phyloP scores from a whole-genome alignment of 2,329 filamentous ascomycete genomes.

The Phyllachora maydis region DNA sequence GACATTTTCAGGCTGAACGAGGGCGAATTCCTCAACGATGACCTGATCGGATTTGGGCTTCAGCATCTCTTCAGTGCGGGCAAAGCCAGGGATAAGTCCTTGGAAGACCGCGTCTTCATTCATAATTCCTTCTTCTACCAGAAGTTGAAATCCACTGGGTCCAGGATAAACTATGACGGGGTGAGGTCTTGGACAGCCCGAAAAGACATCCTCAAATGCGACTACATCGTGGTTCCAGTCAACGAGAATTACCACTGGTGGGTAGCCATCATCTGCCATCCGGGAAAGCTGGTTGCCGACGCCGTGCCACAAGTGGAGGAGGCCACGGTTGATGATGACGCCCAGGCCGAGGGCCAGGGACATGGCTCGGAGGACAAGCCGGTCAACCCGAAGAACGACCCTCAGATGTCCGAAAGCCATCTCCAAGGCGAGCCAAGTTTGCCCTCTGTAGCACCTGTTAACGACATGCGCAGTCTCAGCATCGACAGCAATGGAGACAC shows the following conservation, averaged over 20 bases:
- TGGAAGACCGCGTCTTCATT: slow-evolving; percentile 53
- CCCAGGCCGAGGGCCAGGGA: no score
- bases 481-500: background rate
- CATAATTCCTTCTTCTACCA: slow-evolving; percentile 90
- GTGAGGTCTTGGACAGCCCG: slow-evolving; percentile 78
- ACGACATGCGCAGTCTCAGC: no score
- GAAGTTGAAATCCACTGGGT: slow-evolving; percentile 41
- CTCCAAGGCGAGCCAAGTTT: no score
- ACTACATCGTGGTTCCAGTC: slow-evolving; percentile 83
- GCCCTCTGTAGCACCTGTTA: no score
- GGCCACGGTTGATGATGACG: no score
- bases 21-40: slow-evolving; percentile 80
- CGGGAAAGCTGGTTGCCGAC: slow-evolving; percentile 34
- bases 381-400: background rate
- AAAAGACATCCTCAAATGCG: slow-evolving; percentile 64
- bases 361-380: no score
- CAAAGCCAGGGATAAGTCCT: slow-evolving; percentile 28
- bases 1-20: slow-evolving; percentile 66
- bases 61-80: slow-evolving; percentile 46
- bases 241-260: slow-evolving; percentile 86
- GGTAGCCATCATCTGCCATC: slow-evolving; percentile 83
- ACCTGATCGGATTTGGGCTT: slow-evolving; percentile 74
- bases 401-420: no score
- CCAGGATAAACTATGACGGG: slow-evolving; percentile 58
- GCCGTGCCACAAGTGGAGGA: no score